Conservation (phyloP, 2,329 filamentous ascomycete genomes). For the Didymellaceae sp. region DNA sequence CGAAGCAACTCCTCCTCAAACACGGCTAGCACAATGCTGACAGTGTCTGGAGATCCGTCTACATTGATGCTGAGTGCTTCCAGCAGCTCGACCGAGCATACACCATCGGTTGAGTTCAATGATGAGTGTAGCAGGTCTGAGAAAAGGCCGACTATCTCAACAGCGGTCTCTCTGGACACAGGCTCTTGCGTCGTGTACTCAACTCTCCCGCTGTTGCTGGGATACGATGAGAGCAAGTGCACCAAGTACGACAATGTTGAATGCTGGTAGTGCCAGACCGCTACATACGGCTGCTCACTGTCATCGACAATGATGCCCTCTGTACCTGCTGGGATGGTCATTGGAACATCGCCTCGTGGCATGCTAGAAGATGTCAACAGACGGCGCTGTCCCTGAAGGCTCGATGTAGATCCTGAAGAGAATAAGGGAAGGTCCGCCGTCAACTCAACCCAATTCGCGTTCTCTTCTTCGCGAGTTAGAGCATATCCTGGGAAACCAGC, state of each 20-base stretch:
- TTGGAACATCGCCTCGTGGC: conserved; percentile 47
- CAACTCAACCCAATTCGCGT: conserved; percentile 78
- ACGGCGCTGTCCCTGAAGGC: conserved; percentile 32
- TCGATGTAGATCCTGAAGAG: conserved; percentile 24
- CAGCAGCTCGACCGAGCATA: conserved; percentile 39
- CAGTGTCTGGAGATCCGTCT: conserved; percentile 70
- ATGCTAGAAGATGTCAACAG: conserved; percentile 26
- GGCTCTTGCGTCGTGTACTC: conserved; percentile 55
- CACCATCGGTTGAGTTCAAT: conserved; percentile 35
- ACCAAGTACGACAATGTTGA: conserved; percentile 82
- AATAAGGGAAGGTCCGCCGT: conserved; percentile 70
- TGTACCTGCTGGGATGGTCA: conserved; percentile 71
- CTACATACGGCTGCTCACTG: conserved; percentile 71
- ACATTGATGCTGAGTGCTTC: conserved; percentile 48
- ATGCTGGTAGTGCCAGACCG: conserved; percentile 76
- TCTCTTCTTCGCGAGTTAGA: conserved; percentile 83
- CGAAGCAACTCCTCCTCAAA: conserved; percentile 72
- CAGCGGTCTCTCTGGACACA: conserved; percentile 66
- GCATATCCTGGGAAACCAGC: conserved; percentile 75
- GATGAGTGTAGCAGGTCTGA: conserved; percentile 67
- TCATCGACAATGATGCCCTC: conserved; percentile 78
- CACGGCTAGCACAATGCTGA: conserved; percentile 81
- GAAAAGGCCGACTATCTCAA: conserved; percentile 77
- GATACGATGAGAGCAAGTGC: conserved; percentile 72
- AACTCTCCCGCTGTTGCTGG: conserved; percentile 61